Evolutionary conservation across 2,329 filamentous ascomycete species (phyloP), one percentile per base, ranked within the genome.

Genomic region (Stagonosporopsis rhizophila): DNA sequence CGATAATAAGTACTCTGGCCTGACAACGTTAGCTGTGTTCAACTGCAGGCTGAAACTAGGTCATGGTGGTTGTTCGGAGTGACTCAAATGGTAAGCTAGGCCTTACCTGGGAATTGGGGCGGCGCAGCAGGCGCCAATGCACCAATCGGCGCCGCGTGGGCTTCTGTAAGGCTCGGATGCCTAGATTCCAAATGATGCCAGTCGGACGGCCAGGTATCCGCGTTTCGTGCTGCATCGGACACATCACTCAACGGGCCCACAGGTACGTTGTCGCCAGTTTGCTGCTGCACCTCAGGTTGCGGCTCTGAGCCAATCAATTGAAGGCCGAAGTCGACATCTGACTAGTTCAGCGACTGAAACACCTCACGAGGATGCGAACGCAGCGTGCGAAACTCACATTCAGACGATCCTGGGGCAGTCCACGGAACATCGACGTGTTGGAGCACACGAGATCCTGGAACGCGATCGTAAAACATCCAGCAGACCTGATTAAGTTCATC

Each of bases 401-500:
- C 70, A 52, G 66, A 68, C 53, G 71, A 68, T 41, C 65, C 65
- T 50, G 68, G 68, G 27, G 62, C 52, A 39, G 60, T 52, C 72
- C 72, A 75, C 45, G 42, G 39, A 22, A 71, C 59, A 17, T 65
- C 60, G 37, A 68, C 62, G 41, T 68, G 63, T 40, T 70, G 67
- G 45, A 75, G 56, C 44, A 75, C 56, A n/a, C 60, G 55, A 20
- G 61, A 54, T 25, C 64, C 62, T 42, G 62, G 58, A 30, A 75
- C 68, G 14, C 69, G 64, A 38, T 59, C 59, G 58, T 74, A 75
- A 63, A 73, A 76, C 74, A 76, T 76, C 74, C 74, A 77, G 57
- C 77, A 79, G 5, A 79, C 55, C 55, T 58, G 34, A 37, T 23
- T n/a, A 17, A 28, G 19, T 11, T 40, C 15, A 28, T 40, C 15